Evolutionary conservation across 2,329 filamentous ascomycete genomes (phyloP).

Genomic region (Penicillium sp.): DNA sequence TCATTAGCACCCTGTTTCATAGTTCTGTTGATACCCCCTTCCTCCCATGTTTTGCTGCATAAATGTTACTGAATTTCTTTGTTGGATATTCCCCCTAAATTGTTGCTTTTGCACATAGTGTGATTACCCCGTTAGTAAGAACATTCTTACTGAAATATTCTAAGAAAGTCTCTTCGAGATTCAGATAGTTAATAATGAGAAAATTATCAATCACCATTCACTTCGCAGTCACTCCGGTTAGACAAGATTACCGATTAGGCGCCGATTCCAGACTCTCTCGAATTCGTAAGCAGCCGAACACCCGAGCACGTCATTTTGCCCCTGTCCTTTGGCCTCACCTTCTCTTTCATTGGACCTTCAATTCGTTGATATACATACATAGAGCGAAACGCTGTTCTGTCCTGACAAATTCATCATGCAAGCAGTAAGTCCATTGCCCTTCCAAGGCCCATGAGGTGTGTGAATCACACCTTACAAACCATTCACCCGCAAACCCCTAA

Average conservation of each 20-base stretch:
- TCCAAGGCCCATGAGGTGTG: background rate
- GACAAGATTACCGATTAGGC: background rate
- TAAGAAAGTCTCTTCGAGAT: too few species aligned
- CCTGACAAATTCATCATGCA: constrained; percentile 19
- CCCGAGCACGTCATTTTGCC: constrained; percentile 35
- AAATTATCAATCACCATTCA: background rate
- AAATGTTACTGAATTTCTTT: constrained; percentile 13
- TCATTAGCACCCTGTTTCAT: constrained; percentile 10
- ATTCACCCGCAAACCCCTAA: background rate
- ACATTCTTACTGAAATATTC: background rate
- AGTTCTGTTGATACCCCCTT: constrained; percentile 28
- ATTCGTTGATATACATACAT: background rate
- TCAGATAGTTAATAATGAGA: background rate
- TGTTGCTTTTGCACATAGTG: background rate
- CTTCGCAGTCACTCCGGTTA: too few species aligned
- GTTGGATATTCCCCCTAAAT: constrained; percentile 3
- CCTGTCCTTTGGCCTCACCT: constrained; percentile 13
- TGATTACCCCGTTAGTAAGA: background rate
- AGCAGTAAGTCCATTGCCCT: constrained; percentile 15
- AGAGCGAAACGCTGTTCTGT: too few species aligned
- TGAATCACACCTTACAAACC: background rate
- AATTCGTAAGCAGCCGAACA: constrained; percentile 35
- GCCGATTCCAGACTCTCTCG: constrained; percentile 24
- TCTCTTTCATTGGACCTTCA: constrained; percentile 20
- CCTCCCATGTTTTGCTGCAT: constrained; percentile 23